Conservation (phyloP, 163 green algal species). For the Chloromonas sp. region DNA sequence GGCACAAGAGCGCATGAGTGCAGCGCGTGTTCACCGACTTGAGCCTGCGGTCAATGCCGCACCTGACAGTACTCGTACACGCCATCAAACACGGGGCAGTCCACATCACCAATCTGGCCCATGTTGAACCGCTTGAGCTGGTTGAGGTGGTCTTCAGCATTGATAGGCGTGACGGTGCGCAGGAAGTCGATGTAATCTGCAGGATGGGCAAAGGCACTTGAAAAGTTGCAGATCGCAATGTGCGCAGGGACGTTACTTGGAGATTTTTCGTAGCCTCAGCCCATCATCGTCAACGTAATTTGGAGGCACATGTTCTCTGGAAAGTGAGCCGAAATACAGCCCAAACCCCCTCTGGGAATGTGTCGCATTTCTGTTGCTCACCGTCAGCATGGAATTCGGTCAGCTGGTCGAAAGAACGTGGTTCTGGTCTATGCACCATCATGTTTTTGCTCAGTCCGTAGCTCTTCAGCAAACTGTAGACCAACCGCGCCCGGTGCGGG, state of each 20-base stretch:
- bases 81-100: slow-evolving; percentile 89
- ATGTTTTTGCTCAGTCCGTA: slow-evolving; percentile 76
- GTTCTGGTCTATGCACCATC: slow-evolving; percentile 60
- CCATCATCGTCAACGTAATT: too few species aligned
- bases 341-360: too few species aligned
- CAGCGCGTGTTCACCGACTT: too few species aligned
- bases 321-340: too few species aligned
- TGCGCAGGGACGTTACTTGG: too few species aligned
- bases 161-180: slow-evolving; percentile 75
- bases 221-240: too few species aligned
- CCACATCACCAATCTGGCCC: slow-evolving; percentile 70
- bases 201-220: not conserved
- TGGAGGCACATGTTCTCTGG: too few species aligned
- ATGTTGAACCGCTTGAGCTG: slow-evolving; percentile 93
- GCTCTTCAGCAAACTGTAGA: slow-evolving; percentile 73
- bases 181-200: slow-evolving; percentile 94
- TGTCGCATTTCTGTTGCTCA: slow-evolving; percentile 17
- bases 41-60: not conserved
- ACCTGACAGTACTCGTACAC: slow-evolving; percentile 86
- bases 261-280: too few species aligned
- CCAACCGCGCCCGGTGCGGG: slow-evolving; percentile 78
- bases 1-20: not conserved
- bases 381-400: slow-evolving; percentile 86
- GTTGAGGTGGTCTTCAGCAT: slow-evolving; percentile 85
- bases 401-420: slow-evolving; percentile 63